Conservation (phyloP, 176 grass and related monocot species). For the Olyra latifolia region DNA sequence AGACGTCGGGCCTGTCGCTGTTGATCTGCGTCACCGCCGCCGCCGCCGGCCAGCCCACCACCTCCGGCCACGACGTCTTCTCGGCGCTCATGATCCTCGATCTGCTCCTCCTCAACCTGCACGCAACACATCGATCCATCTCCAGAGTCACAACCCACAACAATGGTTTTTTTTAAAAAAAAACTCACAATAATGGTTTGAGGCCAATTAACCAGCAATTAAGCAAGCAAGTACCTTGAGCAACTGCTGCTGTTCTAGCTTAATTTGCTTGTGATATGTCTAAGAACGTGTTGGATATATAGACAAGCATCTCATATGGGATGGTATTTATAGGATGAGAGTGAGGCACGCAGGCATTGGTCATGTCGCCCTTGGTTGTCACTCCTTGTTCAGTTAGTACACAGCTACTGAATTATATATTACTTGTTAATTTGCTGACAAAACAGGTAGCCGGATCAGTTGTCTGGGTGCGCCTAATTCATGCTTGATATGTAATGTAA, state of each 20-base stretch:
- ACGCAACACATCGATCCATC: background rate
- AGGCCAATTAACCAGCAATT: no score
- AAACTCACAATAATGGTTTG: no score
- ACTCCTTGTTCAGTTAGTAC: background rate
- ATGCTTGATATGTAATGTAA: background rate
- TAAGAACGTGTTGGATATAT: background rate
- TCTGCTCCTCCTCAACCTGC: background rate
- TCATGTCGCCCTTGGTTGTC: background rate
- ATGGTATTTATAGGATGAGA: slow-evolving; percentile 3
- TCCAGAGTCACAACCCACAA: background rate
- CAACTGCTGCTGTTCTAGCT: background rate
- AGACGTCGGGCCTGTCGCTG: background rate
- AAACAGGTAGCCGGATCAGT: background rate
- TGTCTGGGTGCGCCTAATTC: background rate
- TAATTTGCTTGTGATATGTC: background rate
- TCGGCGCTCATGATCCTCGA: background rate
- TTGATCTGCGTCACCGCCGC: background rate
- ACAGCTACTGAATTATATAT: no score
- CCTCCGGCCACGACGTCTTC: slow-evolving; percentile 4
- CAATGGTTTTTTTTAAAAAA: no score
- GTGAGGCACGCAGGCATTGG: background rate
- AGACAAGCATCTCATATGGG: no score
- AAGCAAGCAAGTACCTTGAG: no score
- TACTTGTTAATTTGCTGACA: background rate
- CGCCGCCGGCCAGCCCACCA: background rate